Conservation (phyloP, 768 basidiomycete species). For the Sporobolomyces roseus region DNA sequence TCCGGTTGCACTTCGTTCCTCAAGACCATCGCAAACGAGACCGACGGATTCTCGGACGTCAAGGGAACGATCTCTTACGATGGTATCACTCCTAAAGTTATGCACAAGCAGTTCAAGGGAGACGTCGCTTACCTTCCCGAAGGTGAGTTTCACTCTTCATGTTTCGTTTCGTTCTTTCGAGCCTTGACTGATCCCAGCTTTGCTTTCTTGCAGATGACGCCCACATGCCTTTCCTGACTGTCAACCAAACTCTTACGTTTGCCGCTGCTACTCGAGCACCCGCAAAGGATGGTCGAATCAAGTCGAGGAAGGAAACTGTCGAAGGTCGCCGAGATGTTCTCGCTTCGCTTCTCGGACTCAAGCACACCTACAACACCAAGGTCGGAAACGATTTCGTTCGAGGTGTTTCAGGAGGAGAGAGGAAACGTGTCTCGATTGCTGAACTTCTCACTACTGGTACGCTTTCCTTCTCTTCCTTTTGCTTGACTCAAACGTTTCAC, state of each 20-base stretch:
- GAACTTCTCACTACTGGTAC: conserved; percentile 49
- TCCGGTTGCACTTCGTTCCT: conserved; percentile 53
- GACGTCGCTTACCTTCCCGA: conserved; percentile 67
- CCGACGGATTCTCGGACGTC: conserved; percentile 49
- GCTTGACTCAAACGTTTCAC: neutral
- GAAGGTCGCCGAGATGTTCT: conserved; percentile 48
- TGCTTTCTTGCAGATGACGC: conserved; percentile 57
- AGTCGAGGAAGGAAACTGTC: conserved; percentile 50
- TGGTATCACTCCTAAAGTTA: conserved; percentile 52
- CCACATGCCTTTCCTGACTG: conserved; percentile 45
- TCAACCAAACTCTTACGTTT: conserved; percentile 56
- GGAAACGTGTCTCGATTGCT: conserved; percentile 54
- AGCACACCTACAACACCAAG: conserved; percentile 65
- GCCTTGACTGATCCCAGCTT: conserved; percentile 71
- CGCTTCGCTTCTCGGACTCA: conserved; percentile 70
- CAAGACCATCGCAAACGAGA: conserved; percentile 55
- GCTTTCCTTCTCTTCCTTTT: conserved; percentile 26
- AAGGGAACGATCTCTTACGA: conserved; percentile 53
- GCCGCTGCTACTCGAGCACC: conserved; percentile 56
- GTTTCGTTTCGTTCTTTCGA: conserved; percentile 64
- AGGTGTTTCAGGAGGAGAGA: conserved; percentile 54
- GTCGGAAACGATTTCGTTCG: conserved; percentile 67
- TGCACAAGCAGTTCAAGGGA: conserved; percentile 58
- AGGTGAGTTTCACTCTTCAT: conserved; percentile 44
- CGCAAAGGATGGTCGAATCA: conserved; percentile 50